These are phyloP conservation scores for Mrakia blollopis DNA, from an alignment of 768 basidiomycete genomes.

Conservation along the genomic window DNA sequence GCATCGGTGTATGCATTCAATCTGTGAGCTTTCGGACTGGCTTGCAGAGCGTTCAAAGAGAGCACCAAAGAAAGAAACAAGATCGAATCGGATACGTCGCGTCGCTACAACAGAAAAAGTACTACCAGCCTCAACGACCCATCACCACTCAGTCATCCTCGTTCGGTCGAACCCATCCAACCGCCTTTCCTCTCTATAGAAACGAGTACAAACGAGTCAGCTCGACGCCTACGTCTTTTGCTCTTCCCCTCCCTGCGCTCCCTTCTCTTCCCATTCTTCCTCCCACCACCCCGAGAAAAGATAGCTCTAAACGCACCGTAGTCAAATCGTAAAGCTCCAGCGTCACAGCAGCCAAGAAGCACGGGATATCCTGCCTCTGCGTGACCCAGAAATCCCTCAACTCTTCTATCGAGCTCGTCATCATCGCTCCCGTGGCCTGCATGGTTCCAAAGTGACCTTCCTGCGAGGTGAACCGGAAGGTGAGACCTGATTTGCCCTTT, in stretches of 20 bases:
- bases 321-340: slow-evolving; percentile 79
- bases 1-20: too few relatives aligned
- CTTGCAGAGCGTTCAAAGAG: too few relatives aligned
- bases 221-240: background rate
- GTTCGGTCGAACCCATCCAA: slow-evolving; percentile 27
- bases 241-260: background rate
- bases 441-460: slow-evolving; percentile 45
- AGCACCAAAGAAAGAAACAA: too few relatives aligned
- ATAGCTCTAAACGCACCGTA: slow-evolving; percentile 45
- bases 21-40: too few relatives aligned
- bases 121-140: background rate
- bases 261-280: too few relatives aligned
- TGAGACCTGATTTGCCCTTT: slow-evolving; percentile 79
- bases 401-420: slow-evolving; percentile 53
- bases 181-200: slow-evolving; percentile 28
- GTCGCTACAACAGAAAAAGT: background rate
- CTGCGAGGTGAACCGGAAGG: slow-evolving; percentile 43
- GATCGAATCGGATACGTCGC: background rate
- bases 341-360: slow-evolving; percentile 82
- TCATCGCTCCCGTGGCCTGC: slow-evolving; percentile 45
- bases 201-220: background rate
- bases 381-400: slow-evolving; percentile 81
- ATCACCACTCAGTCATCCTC: slow-evolving; percentile 9
- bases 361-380: slow-evolving; percentile 77
- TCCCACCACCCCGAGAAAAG: too few relatives aligned